Evolutionary conservation across 805 yeast genomes (phyloP).

Genomic region (Priceomyces carsonii): DNA sequence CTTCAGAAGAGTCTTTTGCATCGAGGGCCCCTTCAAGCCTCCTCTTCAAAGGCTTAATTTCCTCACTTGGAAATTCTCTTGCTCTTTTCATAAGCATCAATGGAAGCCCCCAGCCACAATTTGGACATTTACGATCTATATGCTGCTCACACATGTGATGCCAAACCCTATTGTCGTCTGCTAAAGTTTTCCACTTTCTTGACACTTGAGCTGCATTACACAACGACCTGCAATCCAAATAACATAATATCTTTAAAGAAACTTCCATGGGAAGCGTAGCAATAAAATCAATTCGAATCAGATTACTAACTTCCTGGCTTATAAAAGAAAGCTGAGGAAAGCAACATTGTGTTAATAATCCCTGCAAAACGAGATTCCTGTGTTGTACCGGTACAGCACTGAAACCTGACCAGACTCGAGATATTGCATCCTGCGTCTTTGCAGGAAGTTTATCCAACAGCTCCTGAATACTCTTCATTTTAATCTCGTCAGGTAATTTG

Average conservation of each 20-base stretch:
- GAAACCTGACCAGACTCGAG: slow-evolving; percentile 83
- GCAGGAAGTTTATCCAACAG: slow-evolving; percentile 58
- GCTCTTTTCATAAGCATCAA: slow-evolving; percentile 84
- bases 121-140: slow-evolving; percentile 94
- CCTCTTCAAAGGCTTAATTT: slow-evolving; percentile 14
- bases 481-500: slow-evolving; percentile 62
- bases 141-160: slow-evolving; percentile 98
- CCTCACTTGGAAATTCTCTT: slow-evolving; percentile 40
- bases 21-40: slow-evolving; percentile 16
- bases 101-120: slow-evolving; percentile 99
- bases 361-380: slow-evolving; percentile 76
- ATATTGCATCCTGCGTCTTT: slow-evolving; percentile 74
- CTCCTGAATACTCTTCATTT: slow-evolving; percentile 64
- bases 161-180: slow-evolving; percentile 98
- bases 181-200: slow-evolving; percentile 79
- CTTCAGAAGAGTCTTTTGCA: slow-evolving; percentile 13
- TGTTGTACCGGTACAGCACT: slow-evolving; percentile 70
- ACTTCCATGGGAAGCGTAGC: slow-evolving; percentile 83
- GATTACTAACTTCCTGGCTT: slow-evolving; percentile 71
- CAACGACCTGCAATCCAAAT: slow-evolving; percentile 88
- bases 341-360: slow-evolving; percentile 86
- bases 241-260: slow-evolving; percentile 80
- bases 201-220: slow-evolving; percentile 94
- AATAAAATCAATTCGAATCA: slow-evolving; percentile 88
- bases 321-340: slow-evolving; percentile 91